phyloP scores from a whole-genome alignment of 1,284 basidiomycete species.

The Cryptococcus maquisensis region DNA sequence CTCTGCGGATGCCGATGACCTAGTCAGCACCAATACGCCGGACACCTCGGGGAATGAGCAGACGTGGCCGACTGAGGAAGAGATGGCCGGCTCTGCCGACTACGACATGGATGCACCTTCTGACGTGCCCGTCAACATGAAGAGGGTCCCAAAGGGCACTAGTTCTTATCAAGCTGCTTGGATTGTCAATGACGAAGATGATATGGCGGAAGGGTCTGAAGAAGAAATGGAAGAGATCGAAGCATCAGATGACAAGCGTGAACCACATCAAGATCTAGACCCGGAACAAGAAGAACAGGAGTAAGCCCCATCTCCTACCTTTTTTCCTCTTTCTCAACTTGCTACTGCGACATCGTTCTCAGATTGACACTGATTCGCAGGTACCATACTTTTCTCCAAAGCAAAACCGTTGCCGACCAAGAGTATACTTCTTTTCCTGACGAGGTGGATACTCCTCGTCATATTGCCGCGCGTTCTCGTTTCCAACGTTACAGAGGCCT shows the following conservation, averaged over 20 bases:
- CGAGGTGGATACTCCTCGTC: conserved; percentile 93
- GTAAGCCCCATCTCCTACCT: conserved; percentile 52
- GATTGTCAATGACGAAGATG: conserved; percentile 57
- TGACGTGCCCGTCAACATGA: conserved; percentile 52
- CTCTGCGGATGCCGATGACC: conserved; percentile 72
- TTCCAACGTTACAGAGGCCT: conserved; percentile 92
- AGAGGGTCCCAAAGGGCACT: conserved; percentile 78
- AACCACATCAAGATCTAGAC: conserved; percentile 52
- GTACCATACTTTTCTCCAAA: too few relatives aligned
- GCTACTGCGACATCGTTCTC: conserved; percentile 2
- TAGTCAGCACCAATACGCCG: conserved; percentile 80
- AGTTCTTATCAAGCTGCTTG: conserved; percentile 91
- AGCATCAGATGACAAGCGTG: conserved; percentile 42
- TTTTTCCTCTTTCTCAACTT: not conserved
- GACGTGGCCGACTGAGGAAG: conserved; percentile 98
- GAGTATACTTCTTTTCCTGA: conserved; percentile 87
- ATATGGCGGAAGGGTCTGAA: conserved; percentile 33
- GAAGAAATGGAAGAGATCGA: conserved; percentile 66
- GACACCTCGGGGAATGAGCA: conserved; percentile 91
- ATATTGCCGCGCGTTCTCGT: conserved; percentile 75
- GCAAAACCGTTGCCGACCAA: conserved; percentile 56
- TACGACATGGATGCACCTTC: conserved; percentile 41
- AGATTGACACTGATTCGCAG: conserved; percentile 46
- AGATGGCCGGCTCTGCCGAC: conserved; percentile 58
- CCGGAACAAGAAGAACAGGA: conserved; percentile 76